A percentile compares a stretch with the other conserved stretches of the same genome.
Evolutionary conservation across 2,329 filamentous ascomycete genomes (phyloP).

Genomic region (Colletotrichum simmondsii): DNA sequence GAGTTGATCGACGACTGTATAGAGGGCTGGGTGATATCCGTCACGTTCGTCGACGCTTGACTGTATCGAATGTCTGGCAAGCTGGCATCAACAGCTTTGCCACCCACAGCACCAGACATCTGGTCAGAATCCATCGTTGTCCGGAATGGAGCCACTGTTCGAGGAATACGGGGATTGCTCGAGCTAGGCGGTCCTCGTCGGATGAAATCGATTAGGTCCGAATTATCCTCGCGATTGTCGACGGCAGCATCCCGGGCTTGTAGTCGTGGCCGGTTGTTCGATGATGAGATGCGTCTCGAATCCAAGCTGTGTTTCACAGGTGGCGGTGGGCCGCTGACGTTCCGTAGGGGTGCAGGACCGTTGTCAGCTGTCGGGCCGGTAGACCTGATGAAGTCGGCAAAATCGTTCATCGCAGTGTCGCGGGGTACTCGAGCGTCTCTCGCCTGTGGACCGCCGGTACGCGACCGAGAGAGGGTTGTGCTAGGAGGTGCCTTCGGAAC

Average conservation of each 20-base stretch:
- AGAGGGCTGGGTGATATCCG: slow-evolving; percentile 66
- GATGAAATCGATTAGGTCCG: slow-evolving; percentile 96
- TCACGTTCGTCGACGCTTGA: slow-evolving; percentile 66
- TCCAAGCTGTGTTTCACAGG: slow-evolving; percentile 51
- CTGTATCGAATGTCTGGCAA: slow-evolving; percentile 67
- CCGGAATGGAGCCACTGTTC: slow-evolving; percentile 85
- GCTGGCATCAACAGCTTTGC: slow-evolving; percentile 67
- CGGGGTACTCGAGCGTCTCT: slow-evolving; percentile 78
- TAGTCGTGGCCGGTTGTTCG: slow-evolving; percentile 62
- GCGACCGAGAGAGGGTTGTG: slow-evolving; percentile 45
- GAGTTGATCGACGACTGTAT: slow-evolving; percentile 78
- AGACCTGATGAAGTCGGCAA: slow-evolving; percentile 89
- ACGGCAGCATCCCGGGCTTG: slow-evolving; percentile 79
- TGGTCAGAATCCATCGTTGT: slow-evolving; percentile 89
- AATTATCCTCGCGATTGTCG: slow-evolving; percentile 73
- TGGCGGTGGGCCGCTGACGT: slow-evolving; percentile 42
- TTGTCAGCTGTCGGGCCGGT: slow-evolving; percentile 75
- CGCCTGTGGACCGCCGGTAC: slow-evolving; percentile 54
- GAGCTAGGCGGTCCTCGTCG: slow-evolving; percentile 80
- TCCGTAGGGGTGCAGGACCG: slow-evolving; percentile 48
- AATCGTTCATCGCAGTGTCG: slow-evolving; percentile 78
- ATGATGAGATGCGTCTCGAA: slow-evolving; percentile 48
- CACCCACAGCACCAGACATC: slow-evolving; percentile 64
- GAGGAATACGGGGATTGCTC: slow-evolving; percentile 78
- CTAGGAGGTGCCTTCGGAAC: slow-evolving; percentile 45